phyloP scores from a whole-genome alignment of 805 yeast species.

The Candida stauntonica region DNA sequence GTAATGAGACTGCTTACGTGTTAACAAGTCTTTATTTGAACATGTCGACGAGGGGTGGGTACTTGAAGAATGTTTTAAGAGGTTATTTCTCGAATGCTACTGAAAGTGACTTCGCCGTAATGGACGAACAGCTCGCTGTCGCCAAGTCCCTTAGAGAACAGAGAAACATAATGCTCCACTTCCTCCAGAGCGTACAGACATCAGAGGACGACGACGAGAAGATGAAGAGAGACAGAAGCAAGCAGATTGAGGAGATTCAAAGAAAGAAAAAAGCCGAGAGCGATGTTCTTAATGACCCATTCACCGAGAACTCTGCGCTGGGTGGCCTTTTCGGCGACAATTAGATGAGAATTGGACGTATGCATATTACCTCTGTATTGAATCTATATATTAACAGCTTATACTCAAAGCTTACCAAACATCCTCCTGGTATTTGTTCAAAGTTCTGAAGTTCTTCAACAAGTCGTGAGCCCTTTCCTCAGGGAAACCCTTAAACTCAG shows the following conservation, averaged over 20 bases:
- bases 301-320: slow-evolving; percentile 63
- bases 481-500: slow-evolving; percentile 57
- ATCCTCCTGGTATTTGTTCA: slow-evolving; percentile 93
- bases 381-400: background rate
- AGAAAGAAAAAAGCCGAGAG: slow-evolving; percentile 43
- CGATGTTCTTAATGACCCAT: slow-evolving; percentile 70
- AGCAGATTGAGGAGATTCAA: slow-evolving; percentile 49
- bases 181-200: slow-evolving; percentile 59
- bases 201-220: slow-evolving; percentile 40
- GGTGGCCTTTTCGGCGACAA: slow-evolving; percentile 50
- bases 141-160: slow-evolving; percentile 76
- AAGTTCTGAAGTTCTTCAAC: slow-evolving; percentile 72
- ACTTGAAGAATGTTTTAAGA: slow-evolving; percentile 59
- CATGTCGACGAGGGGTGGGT: slow-evolving; percentile 61
- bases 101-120: slow-evolving; percentile 51
- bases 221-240: slow-evolving; percentile 44
- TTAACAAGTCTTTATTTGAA: slow-evolving; percentile 76
- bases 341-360: background rate
- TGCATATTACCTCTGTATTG: no score
- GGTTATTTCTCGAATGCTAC: slow-evolving; percentile 50
- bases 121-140: slow-evolving; percentile 58
- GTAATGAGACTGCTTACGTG: slow-evolving; percentile 87
- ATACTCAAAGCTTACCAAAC: slow-evolving; percentile 72
- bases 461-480: slow-evolving; percentile 70
- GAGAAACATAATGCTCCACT: slow-evolving; percentile 71